Base-by-base conservation (phyloP, 768 basidiomycete genomes). In the Pleurotus eryngii region DNA sequence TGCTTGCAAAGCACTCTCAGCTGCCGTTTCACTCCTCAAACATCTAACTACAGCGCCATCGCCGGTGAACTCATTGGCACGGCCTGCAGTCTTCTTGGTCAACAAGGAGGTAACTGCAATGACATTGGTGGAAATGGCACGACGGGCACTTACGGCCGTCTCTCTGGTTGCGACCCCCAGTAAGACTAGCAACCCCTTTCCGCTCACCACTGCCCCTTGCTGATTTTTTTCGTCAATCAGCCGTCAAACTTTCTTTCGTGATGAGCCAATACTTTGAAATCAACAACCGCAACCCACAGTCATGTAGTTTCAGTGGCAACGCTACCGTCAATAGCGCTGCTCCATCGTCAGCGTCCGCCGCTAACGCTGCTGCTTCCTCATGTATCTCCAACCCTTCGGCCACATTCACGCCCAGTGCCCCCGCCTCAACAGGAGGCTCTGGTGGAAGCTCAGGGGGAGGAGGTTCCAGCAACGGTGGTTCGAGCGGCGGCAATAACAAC, bases 261-360 rank as follows among this genome's bases (percentile, higher is more conserved):
- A 89, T 95, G 84, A 89, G 82, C 68, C 75, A 85, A 58, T 93
- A 81, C 69, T 95, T 87, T 66, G 83, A 89, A 64, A 68, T 76
- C 27, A 81, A 81, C 56, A 81, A 80, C 68, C 80, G 81, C 60
- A 73, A 85, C 55, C 65, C 74, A 15, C 74, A 80, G 51, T 77
- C 90, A 6, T 96, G 94, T 73, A 82, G 80, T 74, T 96, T 97
- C 67, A 70, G 71, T 53, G 92, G 94, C 6, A 97, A 97, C 66
- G 94, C 86, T 4, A 92, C 90, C 14, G 76, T 92, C 61, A 90
- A 90, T 64, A 9, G 74, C 14, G 67, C 65, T 3, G 82, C 83
- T 14, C 78, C 87, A 27, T 67, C 86, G 5, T 66, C 69, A 47
- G 72, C 72, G 14, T 72, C 78, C 8, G 76, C 77, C 26, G 82